These are phyloP conservation scores for Alternaria postmessia DNA, from an alignment of 2,329 filamentous ascomycete genomes.

Conservation along the genomic window DNA sequence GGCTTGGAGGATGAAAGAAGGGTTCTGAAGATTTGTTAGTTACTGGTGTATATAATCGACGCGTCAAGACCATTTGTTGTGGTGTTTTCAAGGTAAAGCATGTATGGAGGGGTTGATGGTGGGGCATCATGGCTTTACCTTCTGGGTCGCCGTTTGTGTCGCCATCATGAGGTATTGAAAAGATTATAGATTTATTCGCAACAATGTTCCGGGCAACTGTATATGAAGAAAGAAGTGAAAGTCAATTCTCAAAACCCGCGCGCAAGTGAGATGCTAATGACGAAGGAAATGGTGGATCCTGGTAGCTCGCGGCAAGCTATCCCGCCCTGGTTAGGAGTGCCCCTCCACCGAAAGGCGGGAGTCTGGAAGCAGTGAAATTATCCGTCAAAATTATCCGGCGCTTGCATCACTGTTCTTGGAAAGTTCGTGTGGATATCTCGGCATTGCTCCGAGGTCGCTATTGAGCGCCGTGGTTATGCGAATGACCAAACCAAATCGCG, in stretches of 20 bases:
- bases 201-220: neutral
- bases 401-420: slow-evolving; percentile 30
- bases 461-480: slow-evolving; percentile 24
- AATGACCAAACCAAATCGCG: slow-evolving; percentile 20
- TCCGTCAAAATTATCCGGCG: slow-evolving; percentile 47
- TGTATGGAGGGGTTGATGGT: slow-evolving; percentile 39
- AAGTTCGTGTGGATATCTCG: slow-evolving; percentile 24
- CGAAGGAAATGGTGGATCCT: slow-evolving; percentile 37
- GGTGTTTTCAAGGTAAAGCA: slow-evolving; percentile 11
- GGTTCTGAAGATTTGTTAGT: slow-evolving; percentile 62
- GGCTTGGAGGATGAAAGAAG: slow-evolving; percentile 84
- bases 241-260: slow-evolving; percentile 23
- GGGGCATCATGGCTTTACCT: slow-evolving; percentile 45
- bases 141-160: slow-evolving; percentile 40
- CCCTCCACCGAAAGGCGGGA: slow-evolving; percentile 30
- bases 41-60: slow-evolving; percentile 13
- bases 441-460: slow-evolving; percentile 35
- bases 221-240: slow-evolving; percentile 13
- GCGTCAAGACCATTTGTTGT: slow-evolving; percentile 13
- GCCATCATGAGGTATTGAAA: slow-evolving; percentile 32
- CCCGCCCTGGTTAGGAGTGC: slow-evolving; percentile 32
- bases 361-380: slow-evolving; percentile 39
- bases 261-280: slow-evolving; percentile 33
- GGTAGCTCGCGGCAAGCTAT: slow-evolving; percentile 38
- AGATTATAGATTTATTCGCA: neutral